Conservation (phyloP, 352 stramenopile species). For the Pythium aquatile region DNA sequence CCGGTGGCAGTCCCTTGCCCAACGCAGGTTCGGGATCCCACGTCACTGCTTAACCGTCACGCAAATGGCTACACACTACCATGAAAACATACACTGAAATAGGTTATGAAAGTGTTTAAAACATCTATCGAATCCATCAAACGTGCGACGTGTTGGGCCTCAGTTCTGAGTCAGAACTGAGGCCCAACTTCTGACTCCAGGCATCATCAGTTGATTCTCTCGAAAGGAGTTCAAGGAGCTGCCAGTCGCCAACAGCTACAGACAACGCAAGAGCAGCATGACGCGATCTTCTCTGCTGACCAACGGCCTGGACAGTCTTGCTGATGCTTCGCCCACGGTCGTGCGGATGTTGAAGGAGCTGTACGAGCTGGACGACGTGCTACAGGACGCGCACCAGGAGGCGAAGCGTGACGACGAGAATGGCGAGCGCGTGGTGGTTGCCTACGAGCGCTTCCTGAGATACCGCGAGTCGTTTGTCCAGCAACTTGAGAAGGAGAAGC, state of each 20-base stretch:
- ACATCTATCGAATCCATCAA: neutral
- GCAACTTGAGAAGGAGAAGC: slow-evolving; percentile 26
- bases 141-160: neutral
- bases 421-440: slow-evolving; percentile 31
- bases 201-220: neutral
- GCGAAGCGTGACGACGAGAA: slow-evolving; percentile 34
- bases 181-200: neutral
- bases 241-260: neutral
- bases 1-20: no score
- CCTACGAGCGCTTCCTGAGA: slow-evolving; percentile 33
- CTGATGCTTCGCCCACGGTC: slow-evolving; percentile 8
- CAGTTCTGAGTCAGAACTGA: neutral
- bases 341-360: slow-evolving; percentile 21
- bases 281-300: slow-evolving; percentile 8
- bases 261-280: neutral
- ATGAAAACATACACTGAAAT: no score
- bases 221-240: neutral
- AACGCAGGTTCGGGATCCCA: neutral
- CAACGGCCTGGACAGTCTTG: slow-evolving; percentile 11
- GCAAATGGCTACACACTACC: no score
- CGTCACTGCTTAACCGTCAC: no score
- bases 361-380: slow-evolving; percentile 28
- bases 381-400: slow-evolving; percentile 33
- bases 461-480: slow-evolving; percentile 27
- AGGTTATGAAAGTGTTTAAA: neutral